Evolutionary conservation across 805 yeast species (phyloP), one percentile per base, ranked within the genome.

Genomic region (Pichia rugopelliculosa): DNA sequence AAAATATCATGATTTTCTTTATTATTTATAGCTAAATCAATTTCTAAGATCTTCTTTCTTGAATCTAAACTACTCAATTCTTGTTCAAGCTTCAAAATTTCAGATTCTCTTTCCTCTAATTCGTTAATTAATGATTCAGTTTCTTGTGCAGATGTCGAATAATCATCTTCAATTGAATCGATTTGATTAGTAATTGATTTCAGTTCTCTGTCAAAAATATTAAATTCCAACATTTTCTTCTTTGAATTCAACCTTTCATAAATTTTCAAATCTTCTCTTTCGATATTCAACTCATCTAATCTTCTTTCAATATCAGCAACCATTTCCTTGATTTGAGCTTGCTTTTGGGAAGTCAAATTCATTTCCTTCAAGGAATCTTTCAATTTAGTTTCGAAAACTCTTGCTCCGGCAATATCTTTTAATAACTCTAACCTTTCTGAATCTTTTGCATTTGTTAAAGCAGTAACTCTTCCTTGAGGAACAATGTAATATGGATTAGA

Each of bases 391-490:
- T 93, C 98, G 67, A 91, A 93, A 3, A 90, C 85, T 50, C 81
- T 83, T 0, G 98, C 96, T 18, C 99, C 99, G 26, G 96, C 93
- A 30, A 91, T 96, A 59, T 89, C 96, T 55, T 91, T 89, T 55
- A 93, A 69, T 36, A 90, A 68, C 33, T 77, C 74, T 44, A 91
- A 71, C 51, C 97, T 76, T 59, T 90, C 96, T 3, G 77, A 60
- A 60, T 89, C 96, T 56, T 86, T 86, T 0, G 96, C 91, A 59
- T 88, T 88, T 0, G 98, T 91, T 50, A 93, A 71, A 0, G 86
- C 75, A 1, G 96, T 84, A 56, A 93, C 87, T 56, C 87, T 75
- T 20, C 99, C 99, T 66, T 93, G 99, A 0, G 99, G 98, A 6
- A 93, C 98, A 56, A 93, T 91, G 62, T 91, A 91, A 65, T 90